A percentile compares a stretch with the other conserved stretches of the same genome.
Evolutionary conservation across 352 stramenopile species (phyloP).

Genomic region (Globisporangium cederbergense): DNA sequence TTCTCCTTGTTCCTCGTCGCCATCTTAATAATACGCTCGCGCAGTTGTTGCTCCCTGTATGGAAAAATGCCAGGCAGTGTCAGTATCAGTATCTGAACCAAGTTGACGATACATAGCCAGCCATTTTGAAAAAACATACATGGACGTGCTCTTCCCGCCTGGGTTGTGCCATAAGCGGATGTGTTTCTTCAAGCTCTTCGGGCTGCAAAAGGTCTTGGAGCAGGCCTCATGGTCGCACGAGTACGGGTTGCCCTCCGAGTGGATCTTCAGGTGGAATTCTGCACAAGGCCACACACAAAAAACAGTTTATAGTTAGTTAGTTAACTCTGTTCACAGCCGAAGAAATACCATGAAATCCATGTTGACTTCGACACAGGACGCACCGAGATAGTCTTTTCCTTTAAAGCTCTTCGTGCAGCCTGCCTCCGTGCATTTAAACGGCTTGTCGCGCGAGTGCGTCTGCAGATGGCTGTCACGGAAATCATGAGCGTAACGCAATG

Average conservation of each 20-base stretch:
- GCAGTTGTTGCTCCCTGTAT: constrained; percentile 65
- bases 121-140: constrained; percentile 24
- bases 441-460: constrained; percentile 82
- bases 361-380: not conserved
- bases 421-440: constrained; percentile 83
- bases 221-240: constrained; percentile 76
- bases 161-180: constrained; percentile 81
- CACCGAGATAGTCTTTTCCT: constrained; percentile 78
- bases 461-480: constrained; percentile 60
- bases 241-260: constrained; percentile 77
- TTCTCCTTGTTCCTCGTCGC: constrained; percentile 81
- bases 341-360: not conserved
- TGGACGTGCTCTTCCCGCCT: constrained; percentile 77
- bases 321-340: too few species aligned
- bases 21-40: constrained; percentile 86
- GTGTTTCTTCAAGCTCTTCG: constrained; percentile 84
- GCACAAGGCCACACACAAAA: constrained; percentile 9
- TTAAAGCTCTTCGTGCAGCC: constrained; percentile 88
- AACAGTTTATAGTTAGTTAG: not conserved
- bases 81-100: not conserved
- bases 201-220: constrained; percentile 82
- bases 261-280: constrained; percentile 86
- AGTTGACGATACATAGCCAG: not conserved
- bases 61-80: not conserved
- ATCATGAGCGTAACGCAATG: not conserved